Base-by-base conservation (phyloP, 2,329 filamentous ascomycete genomes). In the Dothideomycetes sp. region DNA sequence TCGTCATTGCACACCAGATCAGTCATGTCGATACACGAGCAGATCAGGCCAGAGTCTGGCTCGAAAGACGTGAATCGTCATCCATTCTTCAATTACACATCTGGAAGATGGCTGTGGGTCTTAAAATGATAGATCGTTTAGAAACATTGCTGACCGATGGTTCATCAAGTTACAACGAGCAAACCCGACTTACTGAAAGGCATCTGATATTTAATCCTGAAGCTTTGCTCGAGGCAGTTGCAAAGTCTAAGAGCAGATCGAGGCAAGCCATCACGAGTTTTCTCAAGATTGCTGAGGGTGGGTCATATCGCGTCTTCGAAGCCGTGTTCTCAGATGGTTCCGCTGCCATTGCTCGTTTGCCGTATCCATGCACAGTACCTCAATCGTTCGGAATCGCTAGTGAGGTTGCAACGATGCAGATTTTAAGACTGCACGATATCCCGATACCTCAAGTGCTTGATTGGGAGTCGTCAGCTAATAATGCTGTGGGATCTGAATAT, bases 321-420 rank as follows among this genome's bases (percentile, higher is more conserved):
- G 32, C 32, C 12, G 32, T 34, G 6, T 34, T 34, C 19, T 5
- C 5, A 12, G 32, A 34, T 13, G 19, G 32, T 23, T 34, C 9
- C 19, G 31, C 31, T 27, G 12, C 55, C 4, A 47, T 56, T 12
- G 53, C 49, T 4, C 49, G 51, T 25, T 32, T 56, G 2, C 52
- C 49, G 8, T 55, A 55, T 23, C 45, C 44, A 12, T 45, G 32
- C 2, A 50, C 45, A 5, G 33, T 51, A 19, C 53, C 49, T 13
- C 48, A 40, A 24, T 3, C 16, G 1, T 45, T 53, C 3, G 38
- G 47, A 2, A 45, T 46, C 7, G 51, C 53, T 3, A 56, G 51
- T 43, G 54, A 54, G 29, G 53, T 53, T 6, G 53, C 54, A 4
- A 57, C 53, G 1, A 51, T 57, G 48, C 45, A 48, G 15, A 43